Evolutionary conservation across 2,329 filamentous ascomycete species (phyloP).

Genomic region (Aspergillus caelatus): DNA sequence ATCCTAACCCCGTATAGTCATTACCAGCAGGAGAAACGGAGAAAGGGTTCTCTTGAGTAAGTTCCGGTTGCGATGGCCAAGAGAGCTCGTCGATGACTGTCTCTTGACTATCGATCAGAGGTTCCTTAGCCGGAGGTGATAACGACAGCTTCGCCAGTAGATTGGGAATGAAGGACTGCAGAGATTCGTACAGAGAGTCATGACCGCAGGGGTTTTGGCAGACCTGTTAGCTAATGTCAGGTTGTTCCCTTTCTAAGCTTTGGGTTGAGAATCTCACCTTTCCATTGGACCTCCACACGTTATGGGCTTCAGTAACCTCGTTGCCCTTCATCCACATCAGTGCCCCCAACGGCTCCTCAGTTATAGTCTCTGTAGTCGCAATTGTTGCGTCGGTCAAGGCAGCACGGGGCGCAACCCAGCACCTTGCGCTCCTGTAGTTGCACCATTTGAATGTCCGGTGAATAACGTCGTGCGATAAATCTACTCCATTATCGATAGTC

Average conservation of each 20-base stretch:
- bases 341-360: constrained; percentile 46
- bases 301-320: constrained; percentile 42
- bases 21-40: constrained; percentile 41
- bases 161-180: constrained; percentile 12
- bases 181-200: constrained; percentile 7
- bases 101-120: constrained; percentile 29
- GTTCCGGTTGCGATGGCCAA: constrained; percentile 34
- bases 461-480: constrained; percentile 45
- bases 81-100: constrained; percentile 29
- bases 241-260: too few relatives aligned
- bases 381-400: constrained; percentile 40
- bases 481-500: constrained; percentile 43
- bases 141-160: constrained; percentile 12
- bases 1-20: constrained; percentile 46
- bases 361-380: constrained; percentile 28
- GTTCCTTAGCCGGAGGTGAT: constrained; percentile 20
- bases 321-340: constrained; percentile 52
- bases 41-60: constrained; percentile 37
- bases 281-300: constrained; percentile 33
- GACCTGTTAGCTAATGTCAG: neutral
- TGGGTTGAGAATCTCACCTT: neutral
- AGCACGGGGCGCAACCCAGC: constrained; percentile 45
- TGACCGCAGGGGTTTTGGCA: neutral
- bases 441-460: constrained; percentile 51
- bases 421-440: constrained; percentile 49